Base-by-base conservation (phyloP, 371 early-diverging fungal species). In the Mortierella sp. region DNA sequence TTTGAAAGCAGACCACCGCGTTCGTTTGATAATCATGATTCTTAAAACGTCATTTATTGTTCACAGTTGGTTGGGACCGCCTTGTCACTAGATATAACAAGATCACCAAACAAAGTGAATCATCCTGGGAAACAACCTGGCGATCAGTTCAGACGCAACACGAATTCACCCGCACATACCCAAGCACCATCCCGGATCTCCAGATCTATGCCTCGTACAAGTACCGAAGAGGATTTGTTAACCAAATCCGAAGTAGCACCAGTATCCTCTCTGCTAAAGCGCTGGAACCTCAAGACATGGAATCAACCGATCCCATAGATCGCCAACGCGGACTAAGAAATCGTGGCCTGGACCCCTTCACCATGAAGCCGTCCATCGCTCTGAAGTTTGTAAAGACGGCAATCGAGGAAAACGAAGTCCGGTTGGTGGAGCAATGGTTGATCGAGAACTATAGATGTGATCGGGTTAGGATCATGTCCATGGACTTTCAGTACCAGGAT, bases 121-220 rank as follows among this genome's bases (percentile, higher is more conserved):
- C 82, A 2, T 63, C 58, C 0, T 86, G 83, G 83, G 86, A 86
- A 43, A 86, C 86, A 12, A 82, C 82, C 3, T 88, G 88, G 88
- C 70, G 72, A 24, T 82, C 84, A 65, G 78, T 88, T 8, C 83
- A 79, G 12, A 75, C 75, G 4, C 78, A 64, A 21, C 80, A 79
- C 44, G 78, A 71, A 19, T 86, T 85, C 56, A 55, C 72, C 23
- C 58, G 81, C 17, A 76, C 83, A 19, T 88, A 88, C 55, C 52
- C 68, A 17, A 84, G 85, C 14, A 55, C 76, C 7, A 79, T 76
- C 6, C 80, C 83, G 1, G 82, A 81, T 3, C 52, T 88, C 23
- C 89, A 88, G 54, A 72, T 87, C 28, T 88, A 87, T 54, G 89
- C 80, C 3, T 85, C 87, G 0, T 85, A 88, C 66, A 81, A 84